Evolutionary conservation across 371 early-diverging fungal species (phyloP).

Genomic region (Mucor lusitanicus): DNA sequence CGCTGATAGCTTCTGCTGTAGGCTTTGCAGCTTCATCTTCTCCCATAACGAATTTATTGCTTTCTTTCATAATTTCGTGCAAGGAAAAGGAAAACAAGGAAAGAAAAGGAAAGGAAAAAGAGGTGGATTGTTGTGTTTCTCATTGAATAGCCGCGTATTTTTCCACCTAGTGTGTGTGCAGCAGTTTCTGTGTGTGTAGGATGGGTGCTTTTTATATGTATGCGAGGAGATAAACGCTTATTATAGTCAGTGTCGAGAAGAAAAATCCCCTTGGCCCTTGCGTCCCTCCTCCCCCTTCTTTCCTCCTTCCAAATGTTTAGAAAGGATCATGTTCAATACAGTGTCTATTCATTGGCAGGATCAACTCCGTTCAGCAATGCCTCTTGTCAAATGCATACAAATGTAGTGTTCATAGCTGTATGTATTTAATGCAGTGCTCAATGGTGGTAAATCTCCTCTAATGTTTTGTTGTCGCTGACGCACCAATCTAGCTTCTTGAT

Average conservation of each 20-base stretch:
- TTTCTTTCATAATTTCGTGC: constrained; percentile 14
- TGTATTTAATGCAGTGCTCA: neutral
- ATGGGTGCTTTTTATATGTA: neutral
- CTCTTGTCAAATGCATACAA: neutral
- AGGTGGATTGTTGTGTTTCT: neutral
- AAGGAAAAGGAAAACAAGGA: neutral
- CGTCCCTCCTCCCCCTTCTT: too few relatives aligned
- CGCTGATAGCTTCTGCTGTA: neutral
- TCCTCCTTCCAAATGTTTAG: too few relatives aligned
- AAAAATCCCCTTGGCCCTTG: too few relatives aligned
- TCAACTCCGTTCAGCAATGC: too few relatives aligned
- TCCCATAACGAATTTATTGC: constrained; percentile 22
- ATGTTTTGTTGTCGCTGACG: constrained; percentile 2
- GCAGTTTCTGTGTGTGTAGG: neutral
- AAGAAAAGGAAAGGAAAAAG: neutral
- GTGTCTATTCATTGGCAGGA: too few relatives aligned
- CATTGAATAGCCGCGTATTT: constrained; percentile 4
- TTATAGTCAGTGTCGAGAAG: too few relatives aligned
- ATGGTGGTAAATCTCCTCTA: neutral
- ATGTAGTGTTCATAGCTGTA: neutral
- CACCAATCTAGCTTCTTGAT: constrained; percentile 15
- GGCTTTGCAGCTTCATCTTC: constrained; percentile 15
- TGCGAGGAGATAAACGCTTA: neutral
- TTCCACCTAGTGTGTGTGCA: neutral
- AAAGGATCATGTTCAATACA: too few relatives aligned